Base-by-base conservation (phyloP, 148 eudicot genomes). In the Cornus florida region DNA sequence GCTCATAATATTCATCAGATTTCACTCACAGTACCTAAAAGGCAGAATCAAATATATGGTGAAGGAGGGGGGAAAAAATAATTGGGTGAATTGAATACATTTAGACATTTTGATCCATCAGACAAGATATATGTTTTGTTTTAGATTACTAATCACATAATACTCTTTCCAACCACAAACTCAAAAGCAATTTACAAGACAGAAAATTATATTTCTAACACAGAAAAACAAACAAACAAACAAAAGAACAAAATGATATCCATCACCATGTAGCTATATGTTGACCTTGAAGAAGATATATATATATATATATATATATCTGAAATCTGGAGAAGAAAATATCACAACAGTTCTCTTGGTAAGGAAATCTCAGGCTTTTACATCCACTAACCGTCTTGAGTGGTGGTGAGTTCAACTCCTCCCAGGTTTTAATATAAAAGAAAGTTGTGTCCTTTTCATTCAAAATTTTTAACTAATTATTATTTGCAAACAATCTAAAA, bases 341-440 rank as follows among this genome's bases (percentile, higher is more conserved):
- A 83, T 72, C 86, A 70, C 73, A 39, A 67, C 74, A 74, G 71
- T 76, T 82, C 53, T 71, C 66, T 75, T 83, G 84, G 88, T 74
- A 76, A 67, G 70, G 81, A 83, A 75, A 83, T 74, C 67, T 80
- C 79, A 71, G 74, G 79, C 75, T 68, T 74, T 80, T 77, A 68
- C 72, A 83, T 80, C 86, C 86, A 86, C 86, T 56, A 83, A 67
- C 64, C 64, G 50, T 74, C 71, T 43, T 46, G 74, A 77, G 83
- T 86, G 86, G 84, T 75, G 66, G 80, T 77, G 75, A 77, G 79
- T 72, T 74, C 46, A 65, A 80, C 74, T 62, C 59, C 77, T 65
- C 79, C 38, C 32, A 69, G 46, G 35, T 65, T 62, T 75, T 50
- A 48, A 70, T 70, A 48, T 70, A 38, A 57, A 72, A 72, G 67